phyloP scores from a whole-genome alignment of 345 rosid species.

The Corchorus olitorius region DNA sequence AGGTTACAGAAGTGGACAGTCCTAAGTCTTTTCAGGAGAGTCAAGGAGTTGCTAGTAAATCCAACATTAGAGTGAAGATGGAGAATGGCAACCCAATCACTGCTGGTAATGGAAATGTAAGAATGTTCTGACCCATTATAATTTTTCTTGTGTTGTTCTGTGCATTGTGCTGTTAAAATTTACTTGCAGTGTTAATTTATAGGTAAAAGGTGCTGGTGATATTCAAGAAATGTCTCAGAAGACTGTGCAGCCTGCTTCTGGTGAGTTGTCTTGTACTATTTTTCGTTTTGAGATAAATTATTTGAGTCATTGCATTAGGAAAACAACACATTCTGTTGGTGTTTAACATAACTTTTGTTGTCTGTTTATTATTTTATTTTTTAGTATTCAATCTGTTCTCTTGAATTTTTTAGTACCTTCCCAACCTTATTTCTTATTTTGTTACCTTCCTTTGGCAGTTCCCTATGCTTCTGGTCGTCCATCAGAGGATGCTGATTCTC shows the following conservation, averaged over 20 bases:
- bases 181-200: slow-evolving; percentile 27
- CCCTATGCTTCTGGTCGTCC: slow-evolving; percentile 55
- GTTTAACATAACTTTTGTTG: slow-evolving; percentile 10
- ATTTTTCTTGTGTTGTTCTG: slow-evolving; percentile 12
- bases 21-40: slow-evolving; percentile 42
- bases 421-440: not conserved
- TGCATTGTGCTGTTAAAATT: slow-evolving; percentile 17
- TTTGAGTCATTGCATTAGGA: not conserved
- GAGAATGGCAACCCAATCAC: slow-evolving; percentile 38
- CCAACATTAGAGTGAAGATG: slow-evolving; percentile 38
- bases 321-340: not conserved
- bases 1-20: slow-evolving; percentile 40
- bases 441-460: slow-evolving; percentile 42
- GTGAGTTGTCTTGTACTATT: slow-evolving; percentile 43
- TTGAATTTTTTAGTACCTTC: too few relatives aligned
- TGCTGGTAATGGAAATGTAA: slow-evolving; percentile 70
- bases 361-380: not conserved
- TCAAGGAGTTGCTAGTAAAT: slow-evolving; percentile 37
- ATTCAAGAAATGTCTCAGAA: slow-evolving; percentile 42
- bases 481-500: slow-evolving; percentile 79
- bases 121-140: slow-evolving; percentile 29
- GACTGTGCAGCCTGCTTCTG: slow-evolving; percentile 47
- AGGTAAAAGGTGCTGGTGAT: slow-evolving; percentile 51
- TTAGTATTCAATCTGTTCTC: too few relatives aligned
- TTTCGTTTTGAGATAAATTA: not conserved